Conservation (phyloP, 257 asterid species). For the Pogostemon cablin region DNA sequence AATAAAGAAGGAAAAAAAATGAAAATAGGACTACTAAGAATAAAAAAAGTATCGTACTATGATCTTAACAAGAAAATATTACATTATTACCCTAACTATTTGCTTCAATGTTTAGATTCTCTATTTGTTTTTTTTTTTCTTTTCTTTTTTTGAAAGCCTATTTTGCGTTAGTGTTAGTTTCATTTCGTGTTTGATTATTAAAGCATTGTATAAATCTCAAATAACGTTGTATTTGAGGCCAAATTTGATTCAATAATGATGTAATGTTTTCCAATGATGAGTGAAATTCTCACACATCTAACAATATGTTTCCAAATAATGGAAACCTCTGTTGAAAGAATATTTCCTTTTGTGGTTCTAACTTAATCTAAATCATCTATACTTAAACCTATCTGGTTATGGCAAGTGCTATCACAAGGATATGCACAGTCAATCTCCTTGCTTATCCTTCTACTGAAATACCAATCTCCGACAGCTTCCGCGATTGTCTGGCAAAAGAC, state of each 20-base stretch:
- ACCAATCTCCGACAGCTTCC: slow-evolving; percentile 97
- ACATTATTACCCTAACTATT: too few relatives aligned
- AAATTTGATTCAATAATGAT: background rate
- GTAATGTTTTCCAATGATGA: slow-evolving; percentile 1
- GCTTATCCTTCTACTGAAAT: slow-evolving; percentile 65
- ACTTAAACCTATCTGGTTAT: slow-evolving; percentile 51
- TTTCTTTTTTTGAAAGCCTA: too few relatives aligned
- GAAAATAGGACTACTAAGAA: too few relatives aligned
- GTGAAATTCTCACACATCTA: slow-evolving; percentile 7
- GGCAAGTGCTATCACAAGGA: slow-evolving; percentile 81
- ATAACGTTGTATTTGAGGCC: background rate
- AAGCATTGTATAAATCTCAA: too few relatives aligned
- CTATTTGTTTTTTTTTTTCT: too few relatives aligned
- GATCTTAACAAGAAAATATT: too few relatives aligned
- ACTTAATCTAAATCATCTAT: background rate
- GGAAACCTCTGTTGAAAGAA: slow-evolving; percentile 32
- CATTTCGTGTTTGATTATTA: too few relatives aligned
- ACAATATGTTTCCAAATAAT: slow-evolving; percentile 17
- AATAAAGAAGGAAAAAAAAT: too few relatives aligned
- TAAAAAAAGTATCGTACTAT: too few relatives aligned
- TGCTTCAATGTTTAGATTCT: too few relatives aligned
- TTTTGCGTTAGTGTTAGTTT: too few relatives aligned
- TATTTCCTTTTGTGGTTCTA: slow-evolving; percentile 29
- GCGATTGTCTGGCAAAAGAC: slow-evolving; percentile 61
- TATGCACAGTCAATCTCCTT: slow-evolving; percentile 89